These are phyloP conservation scores for Lojkania enalia DNA, from an alignment of 2,329 filamentous ascomycete species.

Conservation along the genomic window DNA sequence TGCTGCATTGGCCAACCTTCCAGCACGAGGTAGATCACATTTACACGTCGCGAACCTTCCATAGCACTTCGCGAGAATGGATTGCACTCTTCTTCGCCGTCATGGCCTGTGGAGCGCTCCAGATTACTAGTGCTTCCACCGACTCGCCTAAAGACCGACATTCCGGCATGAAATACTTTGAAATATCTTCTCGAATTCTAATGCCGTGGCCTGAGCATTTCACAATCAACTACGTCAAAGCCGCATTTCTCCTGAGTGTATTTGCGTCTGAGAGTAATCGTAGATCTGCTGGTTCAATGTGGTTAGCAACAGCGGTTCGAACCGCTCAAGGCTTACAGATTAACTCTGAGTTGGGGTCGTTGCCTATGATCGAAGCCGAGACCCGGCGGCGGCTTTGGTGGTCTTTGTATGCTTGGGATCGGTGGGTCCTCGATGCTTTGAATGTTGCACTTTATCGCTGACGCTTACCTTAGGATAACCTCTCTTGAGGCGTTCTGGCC, in stretches of 20 bases:
- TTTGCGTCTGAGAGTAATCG: constrained; percentile 85
- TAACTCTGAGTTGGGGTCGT: constrained; percentile 73
- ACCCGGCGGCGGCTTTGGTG: constrained; percentile 91
- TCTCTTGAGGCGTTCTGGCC: constrained; percentile 81
- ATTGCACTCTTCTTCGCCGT: constrained; percentile 80
- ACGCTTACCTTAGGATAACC: constrained; percentile 59
- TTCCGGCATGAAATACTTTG: constrained; percentile 68
- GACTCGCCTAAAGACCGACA: constrained; percentile 57
- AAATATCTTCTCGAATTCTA: constrained; percentile 68
- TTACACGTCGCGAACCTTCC: constrained; percentile 67
- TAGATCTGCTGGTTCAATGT: constrained; percentile 82
- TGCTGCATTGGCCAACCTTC: constrained; percentile 87
- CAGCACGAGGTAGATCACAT: constrained; percentile 73
- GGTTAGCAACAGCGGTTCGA: constrained; percentile 78
- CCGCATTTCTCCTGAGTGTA: constrained; percentile 72
- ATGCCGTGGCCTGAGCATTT: constrained; percentile 83
- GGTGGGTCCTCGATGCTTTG: constrained; percentile 51
- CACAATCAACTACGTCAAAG: constrained; percentile 73
- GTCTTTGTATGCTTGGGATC: constrained; percentile 88
- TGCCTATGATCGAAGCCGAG: constrained; percentile 77
- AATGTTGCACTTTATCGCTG: constrained; percentile 18
- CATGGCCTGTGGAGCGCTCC: constrained; percentile 79
- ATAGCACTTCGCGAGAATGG: constrained; percentile 69
- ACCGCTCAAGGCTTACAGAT: constrained; percentile 83
- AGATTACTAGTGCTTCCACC: constrained; percentile 61